These are phyloP conservation scores for Brassica hybrid DNA, from an alignment of 441 rosid genomes.

Conservation along the genomic window DNA sequence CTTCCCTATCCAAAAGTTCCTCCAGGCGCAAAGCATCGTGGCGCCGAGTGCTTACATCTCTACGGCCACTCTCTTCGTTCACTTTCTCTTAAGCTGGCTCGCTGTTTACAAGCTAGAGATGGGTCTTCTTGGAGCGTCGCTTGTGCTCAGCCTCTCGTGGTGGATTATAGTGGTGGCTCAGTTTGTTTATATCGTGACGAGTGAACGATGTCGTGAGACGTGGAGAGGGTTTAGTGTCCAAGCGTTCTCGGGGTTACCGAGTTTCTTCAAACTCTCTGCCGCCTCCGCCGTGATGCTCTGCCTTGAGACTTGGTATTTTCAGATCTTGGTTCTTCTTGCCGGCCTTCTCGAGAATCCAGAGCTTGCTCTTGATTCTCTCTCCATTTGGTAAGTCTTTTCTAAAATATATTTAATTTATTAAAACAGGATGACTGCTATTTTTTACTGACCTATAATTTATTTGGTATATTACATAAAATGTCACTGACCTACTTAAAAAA, in stretches of 20 bases:
- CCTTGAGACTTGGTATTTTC: constrained; percentile 66
- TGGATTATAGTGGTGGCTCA: constrained; percentile 63
- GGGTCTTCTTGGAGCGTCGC: constrained; percentile 60
- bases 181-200: constrained; percentile 51
- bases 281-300: constrained; percentile 75
- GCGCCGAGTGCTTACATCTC: constrained; percentile 68
- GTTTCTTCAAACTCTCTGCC: constrained; percentile 60
- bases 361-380: constrained; percentile 59
- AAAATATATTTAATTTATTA: background rate
- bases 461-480: too few relatives aligned
- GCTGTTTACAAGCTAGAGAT: constrained; percentile 51
- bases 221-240: constrained; percentile 55
- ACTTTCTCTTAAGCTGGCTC: constrained; percentile 53
- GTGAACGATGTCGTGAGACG: constrained; percentile 50
- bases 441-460: too few relatives aligned
- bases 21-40: constrained; percentile 69
- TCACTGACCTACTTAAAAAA: too few relatives aligned
- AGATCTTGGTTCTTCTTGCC: constrained; percentile 61
- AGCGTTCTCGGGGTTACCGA: constrained; percentile 53
- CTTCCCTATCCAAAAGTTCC: constrained; percentile 63
- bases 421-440: too few relatives aligned
- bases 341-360: constrained; percentile 65
- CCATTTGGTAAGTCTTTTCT: constrained; percentile 47
- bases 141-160: constrained; percentile 66
- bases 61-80: constrained; percentile 47